These are phyloP conservation scores for Phenoliferia sp. DNA, from an alignment of 1,284 basidiomycete genomes.

Conservation along the genomic window DNA sequence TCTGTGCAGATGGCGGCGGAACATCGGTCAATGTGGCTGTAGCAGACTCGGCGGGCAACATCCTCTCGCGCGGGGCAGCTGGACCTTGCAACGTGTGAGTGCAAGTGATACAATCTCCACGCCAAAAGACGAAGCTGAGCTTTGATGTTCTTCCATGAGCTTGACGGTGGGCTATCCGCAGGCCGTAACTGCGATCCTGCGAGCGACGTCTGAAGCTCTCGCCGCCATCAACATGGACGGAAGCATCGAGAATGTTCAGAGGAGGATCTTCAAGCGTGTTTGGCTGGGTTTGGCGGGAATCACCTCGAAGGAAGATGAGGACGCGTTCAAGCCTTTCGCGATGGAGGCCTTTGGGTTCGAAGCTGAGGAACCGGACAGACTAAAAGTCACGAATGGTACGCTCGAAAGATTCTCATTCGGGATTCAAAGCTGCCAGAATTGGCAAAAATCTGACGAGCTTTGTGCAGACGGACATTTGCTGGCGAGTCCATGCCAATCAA, in stretches of 20 bases:
- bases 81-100: conserved; percentile 30
- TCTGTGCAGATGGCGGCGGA: conserved; percentile 28
- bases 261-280: conserved; percentile 13
- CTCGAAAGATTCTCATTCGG: no score
- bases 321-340: conserved; percentile 9
- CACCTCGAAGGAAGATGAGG: conserved; percentile 4
- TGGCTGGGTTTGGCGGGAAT: conserved; percentile 30
- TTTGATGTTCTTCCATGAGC: background rate
- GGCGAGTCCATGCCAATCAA: conserved; percentile 2
- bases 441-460: background rate
- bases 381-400: conserved; percentile 30
- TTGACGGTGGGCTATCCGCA: conserved; percentile 12
- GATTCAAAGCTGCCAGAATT: background rate
- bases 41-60: background rate
- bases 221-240: background rate
- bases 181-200: conserved; percentile 16
- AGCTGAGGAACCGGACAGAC: background rate
- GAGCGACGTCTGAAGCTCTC: conserved; percentile 11
- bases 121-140: background rate
- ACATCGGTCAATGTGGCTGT: conserved; percentile 17
- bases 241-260: background rate
- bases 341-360: conserved; percentile 12
- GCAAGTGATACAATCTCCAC: background rate
- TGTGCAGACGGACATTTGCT: conserved; percentile 25
- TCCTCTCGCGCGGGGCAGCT: background rate